Evolutionary conservation across 371 early-diverging fungal genomes (phyloP).

Genomic region (Nematocida ironsii): DNA sequence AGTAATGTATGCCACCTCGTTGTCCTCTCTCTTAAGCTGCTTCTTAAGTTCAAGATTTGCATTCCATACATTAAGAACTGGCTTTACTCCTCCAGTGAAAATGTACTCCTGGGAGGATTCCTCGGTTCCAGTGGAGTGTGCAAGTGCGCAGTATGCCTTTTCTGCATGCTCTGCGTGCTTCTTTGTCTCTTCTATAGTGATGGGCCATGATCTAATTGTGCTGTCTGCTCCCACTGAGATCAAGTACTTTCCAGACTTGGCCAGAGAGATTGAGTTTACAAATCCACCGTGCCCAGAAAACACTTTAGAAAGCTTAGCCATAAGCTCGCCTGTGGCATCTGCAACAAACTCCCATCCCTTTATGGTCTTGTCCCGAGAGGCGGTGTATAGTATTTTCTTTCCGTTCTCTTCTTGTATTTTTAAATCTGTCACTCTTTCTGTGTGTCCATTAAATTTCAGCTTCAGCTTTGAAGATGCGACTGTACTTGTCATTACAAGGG

Average conservation of each 20-base stretch:
- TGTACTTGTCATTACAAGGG: slow-evolving; percentile 63
- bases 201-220: slow-evolving; percentile 59
- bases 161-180: slow-evolving; percentile 51
- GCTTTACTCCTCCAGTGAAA: slow-evolving; percentile 64
- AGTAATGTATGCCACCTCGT: slow-evolving; percentile 62
- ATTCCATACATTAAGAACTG: slow-evolving; percentile 67
- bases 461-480: slow-evolving; percentile 54
- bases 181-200: slow-evolving; percentile 20
- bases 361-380: slow-evolving; percentile 65
- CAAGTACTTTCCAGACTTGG: slow-evolving; percentile 49
- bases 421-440: slow-evolving; percentile 61
- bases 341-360: slow-evolving; percentile 56
- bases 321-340: slow-evolving; percentile 42
- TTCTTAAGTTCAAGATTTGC: slow-evolving; percentile 58
- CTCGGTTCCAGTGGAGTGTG: slow-evolving; percentile 59
- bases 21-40: slow-evolving; percentile 47
- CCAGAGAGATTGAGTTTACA: slow-evolving; percentile 57
- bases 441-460: slow-evolving; percentile 56
- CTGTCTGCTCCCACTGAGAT: slow-evolving; percentile 64
- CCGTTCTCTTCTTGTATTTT: slow-evolving; percentile 36
- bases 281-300: slow-evolving; percentile 57
- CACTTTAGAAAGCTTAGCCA: slow-evolving; percentile 50
- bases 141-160: slow-evolving; percentile 56
- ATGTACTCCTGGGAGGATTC: slow-evolving; percentile 47
- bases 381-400: slow-evolving; percentile 54